Percentiles rank a stretch among this genome's conserved stretches.
Evolutionary conservation across 495 filamentous ascomycete species (phyloP).

Genomic region (Hypoxylon cercidicola): DNA sequence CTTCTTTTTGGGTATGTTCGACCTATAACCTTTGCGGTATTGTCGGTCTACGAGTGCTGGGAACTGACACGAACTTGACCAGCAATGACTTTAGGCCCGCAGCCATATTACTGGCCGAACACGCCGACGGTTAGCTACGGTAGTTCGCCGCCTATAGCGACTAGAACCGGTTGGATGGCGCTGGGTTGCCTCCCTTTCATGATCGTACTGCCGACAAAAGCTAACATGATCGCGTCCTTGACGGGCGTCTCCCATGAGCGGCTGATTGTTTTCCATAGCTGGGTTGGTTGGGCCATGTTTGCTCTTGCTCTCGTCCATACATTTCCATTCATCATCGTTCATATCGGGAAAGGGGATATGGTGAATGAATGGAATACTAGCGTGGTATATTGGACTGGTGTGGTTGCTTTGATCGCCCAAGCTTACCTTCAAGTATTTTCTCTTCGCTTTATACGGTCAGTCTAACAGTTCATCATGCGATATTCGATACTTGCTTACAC

Average conservation of each 20-base stretch:
- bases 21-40: not conserved
- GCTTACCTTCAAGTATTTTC: slow-evolving; percentile 65
- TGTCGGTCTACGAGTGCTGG: not conserved
- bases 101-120: slow-evolving; percentile 69
- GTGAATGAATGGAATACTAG: slow-evolving; percentile 56
- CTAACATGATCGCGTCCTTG: slow-evolving; percentile 60
- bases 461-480: not conserved
- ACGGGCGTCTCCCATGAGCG: slow-evolving; percentile 68
- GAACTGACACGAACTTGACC: slow-evolving; percentile 15
- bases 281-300: slow-evolving; percentile 65
- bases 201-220: slow-evolving; percentile 49
- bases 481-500: not conserved
- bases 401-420: slow-evolving; percentile 64
- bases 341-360: slow-evolving; percentile 62
- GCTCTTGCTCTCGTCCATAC: slow-evolving; percentile 65
- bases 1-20: slow-evolving; percentile 59
- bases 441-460: slow-evolving; percentile 59
- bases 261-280: slow-evolving; percentile 65
- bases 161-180: slow-evolving; percentile 63
- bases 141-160: slow-evolving; percentile 61
- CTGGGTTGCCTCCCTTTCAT: slow-evolving; percentile 63
- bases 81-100: slow-evolving; percentile 61
- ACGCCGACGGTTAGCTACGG: slow-evolving; percentile 55
- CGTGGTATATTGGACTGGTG: slow-evolving; percentile 65
- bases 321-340: slow-evolving; percentile 66